Conservation (phyloP, 805 yeast species). For the Metschnikowia dekortorum region DNA sequence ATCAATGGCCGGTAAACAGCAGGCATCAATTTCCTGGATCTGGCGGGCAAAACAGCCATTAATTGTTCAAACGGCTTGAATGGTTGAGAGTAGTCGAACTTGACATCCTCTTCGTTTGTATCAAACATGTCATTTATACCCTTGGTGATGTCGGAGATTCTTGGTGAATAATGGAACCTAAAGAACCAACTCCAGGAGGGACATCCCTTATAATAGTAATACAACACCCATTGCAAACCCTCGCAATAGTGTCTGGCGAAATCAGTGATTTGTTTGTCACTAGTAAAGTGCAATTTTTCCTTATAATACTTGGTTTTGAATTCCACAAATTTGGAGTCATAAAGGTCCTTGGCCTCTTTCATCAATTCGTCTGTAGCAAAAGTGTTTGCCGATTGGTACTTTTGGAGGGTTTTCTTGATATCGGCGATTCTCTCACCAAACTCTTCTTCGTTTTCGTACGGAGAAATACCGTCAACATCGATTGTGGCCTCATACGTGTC, state of each 20-base stretch:
- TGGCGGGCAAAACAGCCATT: constrained; percentile 95
- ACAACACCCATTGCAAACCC: constrained; percentile 95
- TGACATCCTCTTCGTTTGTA: constrained; percentile 30
- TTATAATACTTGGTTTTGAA: constrained; percentile 89
- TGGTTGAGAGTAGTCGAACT: constrained; percentile 69
- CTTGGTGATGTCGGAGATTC: constrained; percentile 77
- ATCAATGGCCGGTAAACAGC: constrained; percentile 70
- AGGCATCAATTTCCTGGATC: constrained; percentile 81
- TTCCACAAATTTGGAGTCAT: constrained; percentile 64
- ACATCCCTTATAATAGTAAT: constrained; percentile 84
- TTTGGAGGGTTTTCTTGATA: constrained; percentile 52
- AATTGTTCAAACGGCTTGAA: constrained; percentile 92
- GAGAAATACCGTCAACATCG: constrained; percentile 71
- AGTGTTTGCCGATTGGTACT: constrained; percentile 59
- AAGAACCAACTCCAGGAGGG: constrained; percentile 97
- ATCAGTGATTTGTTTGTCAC: constrained; percentile 54
- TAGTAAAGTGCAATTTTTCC: constrained; percentile 71
- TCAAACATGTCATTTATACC: constrained; percentile 59
- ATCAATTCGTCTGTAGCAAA: constrained; percentile 55
- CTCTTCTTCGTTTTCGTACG: constrained; percentile 64
- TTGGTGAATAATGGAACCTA: constrained; percentile 87
- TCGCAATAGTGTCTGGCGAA: constrained; percentile 80
- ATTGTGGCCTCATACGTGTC: constrained; percentile 55
- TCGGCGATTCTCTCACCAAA: constrained; percentile 48
- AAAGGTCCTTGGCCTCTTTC: constrained; percentile 51